Evolutionary conservation across 208 protist species (phyloP).

Genomic region (Leishmania lainsoni): DNA sequence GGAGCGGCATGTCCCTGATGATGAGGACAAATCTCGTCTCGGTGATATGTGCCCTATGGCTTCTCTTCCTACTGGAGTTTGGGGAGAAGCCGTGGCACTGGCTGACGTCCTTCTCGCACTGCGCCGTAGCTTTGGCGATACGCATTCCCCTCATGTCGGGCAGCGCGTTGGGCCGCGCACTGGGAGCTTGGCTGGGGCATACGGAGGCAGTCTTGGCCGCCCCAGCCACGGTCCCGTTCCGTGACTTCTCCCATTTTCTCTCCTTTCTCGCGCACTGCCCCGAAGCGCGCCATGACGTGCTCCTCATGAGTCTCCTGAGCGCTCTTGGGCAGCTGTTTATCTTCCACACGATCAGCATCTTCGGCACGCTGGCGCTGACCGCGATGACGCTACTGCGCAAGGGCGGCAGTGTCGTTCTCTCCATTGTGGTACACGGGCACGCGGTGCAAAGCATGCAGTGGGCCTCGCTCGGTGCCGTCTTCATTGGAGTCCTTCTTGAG

Average conservation of each 20-base stretch:
- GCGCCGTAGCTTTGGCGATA: not conserved
- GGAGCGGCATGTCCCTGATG: slow-evolving; percentile 72
- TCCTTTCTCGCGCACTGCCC: slow-evolving; percentile 57
- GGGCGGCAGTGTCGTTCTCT: slow-evolving; percentile 74
- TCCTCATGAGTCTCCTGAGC: slow-evolving; percentile 68
- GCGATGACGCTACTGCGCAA: slow-evolving; percentile 87
- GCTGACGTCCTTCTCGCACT: slow-evolving; percentile 14
- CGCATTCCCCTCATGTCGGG: not conserved
- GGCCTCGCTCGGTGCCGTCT: slow-evolving; percentile 51
- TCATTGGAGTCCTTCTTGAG: slow-evolving; percentile 67
- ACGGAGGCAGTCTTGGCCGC: not conserved
- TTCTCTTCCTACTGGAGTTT: slow-evolving; percentile 43
- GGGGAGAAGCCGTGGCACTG: slow-evolving; percentile 34
- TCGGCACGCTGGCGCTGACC: slow-evolving; percentile 77
- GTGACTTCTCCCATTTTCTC: slow-evolving; percentile 52
- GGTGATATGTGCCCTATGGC: slow-evolving; percentile 32
- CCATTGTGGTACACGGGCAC: slow-evolving; percentile 77
- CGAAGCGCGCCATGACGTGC: slow-evolving; percentile 59
- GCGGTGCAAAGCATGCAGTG: slow-evolving; percentile 53
- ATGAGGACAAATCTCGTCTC: slow-evolving; percentile 56
- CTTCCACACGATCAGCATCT: slow-evolving; percentile 77
- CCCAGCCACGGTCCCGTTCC: slow-evolving; percentile 40
- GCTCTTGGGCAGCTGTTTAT: slow-evolving; percentile 83
- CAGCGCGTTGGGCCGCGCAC: not conserved
- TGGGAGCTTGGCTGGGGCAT: not conserved